Evolutionary conservation across 2,329 filamentous ascomycete species (phyloP), one percentile per base, ranked within the genome.

Genomic region (Aureobasidium melanogenum): DNA sequence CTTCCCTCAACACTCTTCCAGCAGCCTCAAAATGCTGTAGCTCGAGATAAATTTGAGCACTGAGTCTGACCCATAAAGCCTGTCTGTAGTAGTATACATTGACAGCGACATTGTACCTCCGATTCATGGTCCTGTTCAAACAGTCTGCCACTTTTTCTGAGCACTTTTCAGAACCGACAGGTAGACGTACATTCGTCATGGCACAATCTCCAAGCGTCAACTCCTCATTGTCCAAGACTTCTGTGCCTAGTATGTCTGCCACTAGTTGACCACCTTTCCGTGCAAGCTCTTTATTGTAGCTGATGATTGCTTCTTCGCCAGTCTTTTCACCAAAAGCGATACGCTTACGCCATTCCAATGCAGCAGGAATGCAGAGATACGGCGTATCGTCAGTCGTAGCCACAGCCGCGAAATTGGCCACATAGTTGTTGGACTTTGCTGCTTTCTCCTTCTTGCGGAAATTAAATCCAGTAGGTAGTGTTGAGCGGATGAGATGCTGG

Each of bases 1-100:
- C 24, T 3, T n/a, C 9, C 5, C 5, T 9, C 14, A 44, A 28
- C 7, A 26, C 52, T 14, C 8, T 69, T 0, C 80, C 89, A 4
- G 82, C 80, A 82, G 83, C 89, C 70, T 87, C 83, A 69, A 94
- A 96, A 73, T 97, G 91, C 15, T 79, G 79, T 64, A 87, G 71
- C 26, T 89, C 89, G n/a, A 97, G 75, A 71, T 94, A 97, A 0
- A 94, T 82, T 77, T 96, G 91, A 17, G 84, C 89, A 69, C 88
- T 91, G 52, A 96, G 69, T 54, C 93, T 78, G 0, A 81, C 78
- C 88, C 88, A 96, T 70, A 86, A 82, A 58, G 79, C 78, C 0
- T 80, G 81, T 0, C 74, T 79, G 65, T 91, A 84, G 8, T 79
- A 72, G 62, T 84, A 84, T 1, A 88, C 69, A 1, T 86, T 79